These are phyloP conservation scores for Apiotrichum akiyoshidainum DNA, from an alignment of 1,284 basidiomycete species.

Conservation along the genomic window DNA sequence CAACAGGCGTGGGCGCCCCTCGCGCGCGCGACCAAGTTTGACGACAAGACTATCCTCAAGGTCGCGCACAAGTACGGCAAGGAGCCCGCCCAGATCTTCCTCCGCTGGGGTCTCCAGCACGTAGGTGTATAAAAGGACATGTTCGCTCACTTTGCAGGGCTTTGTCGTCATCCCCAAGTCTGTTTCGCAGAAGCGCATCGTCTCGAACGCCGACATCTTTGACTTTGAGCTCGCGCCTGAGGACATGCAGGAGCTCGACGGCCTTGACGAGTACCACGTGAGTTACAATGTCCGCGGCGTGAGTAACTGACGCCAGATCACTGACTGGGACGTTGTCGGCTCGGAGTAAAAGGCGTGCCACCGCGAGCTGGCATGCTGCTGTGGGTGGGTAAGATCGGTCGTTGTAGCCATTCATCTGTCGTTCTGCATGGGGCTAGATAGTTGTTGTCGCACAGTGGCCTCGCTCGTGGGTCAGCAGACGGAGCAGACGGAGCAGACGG, in stretches of 20 bases:
- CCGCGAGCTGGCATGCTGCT: no score
- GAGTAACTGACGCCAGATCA: conserved; percentile 25
- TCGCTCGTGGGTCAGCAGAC: no score
- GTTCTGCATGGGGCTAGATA: no score
- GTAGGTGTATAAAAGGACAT: conserved; percentile 19
- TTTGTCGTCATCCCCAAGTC: conserved; percentile 55
- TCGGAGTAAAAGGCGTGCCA: conserved; percentile 6
- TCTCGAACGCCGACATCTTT: conserved; percentile 53
- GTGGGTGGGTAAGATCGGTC: no score
- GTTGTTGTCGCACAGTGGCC: no score
- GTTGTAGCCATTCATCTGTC: no score
- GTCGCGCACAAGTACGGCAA: conserved; percentile 45
- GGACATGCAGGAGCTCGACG: conserved; percentile 52
- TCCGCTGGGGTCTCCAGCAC: conserved; percentile 56
- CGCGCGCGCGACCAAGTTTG: conserved; percentile 51
- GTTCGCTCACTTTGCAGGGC: conserved; percentile 32
- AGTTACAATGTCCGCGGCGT: conserved; percentile 5
- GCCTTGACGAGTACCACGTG: conserved; percentile 48
- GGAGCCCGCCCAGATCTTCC: conserved; percentile 54
- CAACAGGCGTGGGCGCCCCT: conserved; percentile 54
- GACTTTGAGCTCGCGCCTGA: conserved; percentile 52
- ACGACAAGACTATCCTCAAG: conserved; percentile 48
- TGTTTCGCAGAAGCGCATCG: conserved; percentile 53
- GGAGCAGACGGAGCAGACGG: no score
- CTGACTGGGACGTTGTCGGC: conserved; percentile 52